Conservation (phyloP, 306 rosid genomes). For the Mimosa pudica region DNA sequence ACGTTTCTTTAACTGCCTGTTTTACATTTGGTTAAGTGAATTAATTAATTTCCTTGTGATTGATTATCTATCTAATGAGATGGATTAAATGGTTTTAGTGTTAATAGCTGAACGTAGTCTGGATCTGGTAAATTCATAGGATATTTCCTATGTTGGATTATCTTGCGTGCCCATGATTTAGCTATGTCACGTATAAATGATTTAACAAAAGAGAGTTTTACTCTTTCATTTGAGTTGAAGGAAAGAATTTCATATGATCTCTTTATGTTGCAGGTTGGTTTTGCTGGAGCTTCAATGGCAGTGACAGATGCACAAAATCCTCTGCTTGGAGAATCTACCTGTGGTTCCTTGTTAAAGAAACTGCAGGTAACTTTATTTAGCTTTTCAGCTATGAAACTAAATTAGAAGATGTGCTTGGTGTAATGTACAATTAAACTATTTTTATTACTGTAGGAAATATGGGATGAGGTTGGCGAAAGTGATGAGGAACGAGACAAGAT, state of each 20-base stretch:
- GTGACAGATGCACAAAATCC: conserved; percentile 74
- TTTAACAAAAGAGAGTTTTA: not conserved
- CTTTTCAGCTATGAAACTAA: not conserved
- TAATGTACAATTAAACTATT: conserved; percentile 14
- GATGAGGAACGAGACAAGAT: conserved; percentile 91
- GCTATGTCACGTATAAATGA: conserved; percentile 20
- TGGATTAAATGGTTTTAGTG: not conserved
- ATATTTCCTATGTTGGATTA: conserved; percentile 21
- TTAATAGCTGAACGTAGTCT: conserved; percentile 17
- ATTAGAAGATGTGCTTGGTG: not conserved
- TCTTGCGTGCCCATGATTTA: conserved; percentile 13
- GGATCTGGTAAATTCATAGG: not conserved
- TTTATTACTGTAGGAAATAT: conserved; percentile 67
- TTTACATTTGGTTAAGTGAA: not conserved
- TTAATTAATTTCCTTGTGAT: conserved; percentile 16
- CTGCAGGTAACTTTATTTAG: conserved; percentile 62
- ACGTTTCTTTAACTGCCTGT: not conserved
- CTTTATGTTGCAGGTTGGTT: conserved; percentile 51
- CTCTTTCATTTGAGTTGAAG: not conserved
- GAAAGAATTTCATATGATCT: conserved; percentile 13
- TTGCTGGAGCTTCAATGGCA: conserved; percentile 62
- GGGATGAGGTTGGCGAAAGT: conserved; percentile 99
- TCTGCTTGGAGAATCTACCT: conserved; percentile 71
- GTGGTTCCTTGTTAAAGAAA: conserved; percentile 89
- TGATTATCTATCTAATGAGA: conserved; percentile 12